Conservation (phyloP, 768 basidiomycete species). For the Tulasnella sp. region DNA sequence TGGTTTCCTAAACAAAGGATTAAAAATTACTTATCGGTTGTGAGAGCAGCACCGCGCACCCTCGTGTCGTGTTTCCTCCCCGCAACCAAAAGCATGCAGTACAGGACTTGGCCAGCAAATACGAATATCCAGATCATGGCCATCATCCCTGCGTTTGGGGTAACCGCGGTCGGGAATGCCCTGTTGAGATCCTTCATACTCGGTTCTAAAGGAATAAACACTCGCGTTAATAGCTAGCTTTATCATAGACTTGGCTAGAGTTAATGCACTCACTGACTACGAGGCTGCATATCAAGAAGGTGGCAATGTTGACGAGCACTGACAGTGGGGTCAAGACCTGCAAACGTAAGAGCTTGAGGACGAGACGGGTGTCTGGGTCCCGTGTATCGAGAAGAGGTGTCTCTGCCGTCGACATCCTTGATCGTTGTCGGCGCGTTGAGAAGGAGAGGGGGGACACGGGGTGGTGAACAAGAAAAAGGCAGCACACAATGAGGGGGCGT, state of each 20-base stretch:
- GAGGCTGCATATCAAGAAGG: constrained; percentile 53
- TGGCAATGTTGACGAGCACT: constrained; percentile 66
- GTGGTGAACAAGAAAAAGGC: background rate
- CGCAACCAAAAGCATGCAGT: constrained; percentile 66
- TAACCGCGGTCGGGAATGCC: constrained; percentile 55
- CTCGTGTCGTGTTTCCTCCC: constrained; percentile 71
- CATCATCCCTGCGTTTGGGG: constrained; percentile 49
- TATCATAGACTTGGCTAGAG: constrained; percentile 25
- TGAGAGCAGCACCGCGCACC: constrained; percentile 28
- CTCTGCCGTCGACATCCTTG: background rate
- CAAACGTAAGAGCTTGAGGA: constrained; percentile 36
- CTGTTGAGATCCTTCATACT: constrained; percentile 38
- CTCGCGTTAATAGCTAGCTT: background rate
- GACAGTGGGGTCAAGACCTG: constrained; percentile 83
- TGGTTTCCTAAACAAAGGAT: constrained; percentile 34
- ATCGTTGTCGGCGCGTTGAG: background rate
- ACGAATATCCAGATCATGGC: constrained; percentile 49
- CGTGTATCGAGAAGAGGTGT: background rate
- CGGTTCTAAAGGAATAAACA: constrained; percentile 7
- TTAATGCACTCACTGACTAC: constrained; percentile 49
- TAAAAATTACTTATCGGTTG: no score
- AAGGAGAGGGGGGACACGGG: background rate
- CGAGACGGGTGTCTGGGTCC: background rate
- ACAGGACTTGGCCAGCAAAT: constrained; percentile 63
- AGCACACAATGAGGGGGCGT: background rate